phyloP scores from a whole-genome alignment of 805 yeast genomes.

The Nakazawaea laoshanensis region DNA sequence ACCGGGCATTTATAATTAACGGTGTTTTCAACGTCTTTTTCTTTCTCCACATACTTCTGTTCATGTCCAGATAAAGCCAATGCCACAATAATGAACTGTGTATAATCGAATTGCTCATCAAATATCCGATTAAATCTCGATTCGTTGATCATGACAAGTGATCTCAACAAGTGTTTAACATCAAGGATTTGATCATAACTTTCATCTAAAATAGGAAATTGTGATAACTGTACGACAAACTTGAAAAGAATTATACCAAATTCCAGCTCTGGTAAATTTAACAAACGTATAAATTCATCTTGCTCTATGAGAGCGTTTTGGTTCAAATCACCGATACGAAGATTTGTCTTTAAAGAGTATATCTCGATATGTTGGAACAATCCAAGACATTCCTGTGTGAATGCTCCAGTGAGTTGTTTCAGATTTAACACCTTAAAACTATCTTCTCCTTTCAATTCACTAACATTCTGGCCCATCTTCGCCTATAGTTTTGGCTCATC shows the following conservation, averaged over 20 bases:
- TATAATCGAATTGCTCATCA: constrained; percentile 27
- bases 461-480: constrained; percentile 8
- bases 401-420: constrained; percentile 2
- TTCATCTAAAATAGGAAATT: no score
- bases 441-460: constrained; percentile 1
- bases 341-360: constrained; percentile 15
- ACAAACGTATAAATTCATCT: constrained; percentile 17
- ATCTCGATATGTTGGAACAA: constrained; percentile 9
- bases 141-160: constrained; percentile 32
- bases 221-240: no score
- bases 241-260: no score
- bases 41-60: constrained; percentile 9
- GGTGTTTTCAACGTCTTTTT: constrained; percentile 9
- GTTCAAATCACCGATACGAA: constrained; percentile 15
- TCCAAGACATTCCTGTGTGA: constrained; percentile 6
- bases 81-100: constrained; percentile 39
- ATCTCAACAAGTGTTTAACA: constrained; percentile 32
- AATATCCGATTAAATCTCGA: constrained; percentile 32
- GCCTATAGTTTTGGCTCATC: background rate
- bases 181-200: constrained; percentile 31
- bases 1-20: constrained; percentile 16
- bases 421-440: background rate
- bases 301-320: constrained; percentile 18
- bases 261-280: constrained; percentile 15
- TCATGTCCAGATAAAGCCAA: constrained; percentile 19